These are phyloP conservation scores for Lepidium campestre DNA, from an alignment of 441 rosid genomes.

Conservation along the genomic window DNA sequence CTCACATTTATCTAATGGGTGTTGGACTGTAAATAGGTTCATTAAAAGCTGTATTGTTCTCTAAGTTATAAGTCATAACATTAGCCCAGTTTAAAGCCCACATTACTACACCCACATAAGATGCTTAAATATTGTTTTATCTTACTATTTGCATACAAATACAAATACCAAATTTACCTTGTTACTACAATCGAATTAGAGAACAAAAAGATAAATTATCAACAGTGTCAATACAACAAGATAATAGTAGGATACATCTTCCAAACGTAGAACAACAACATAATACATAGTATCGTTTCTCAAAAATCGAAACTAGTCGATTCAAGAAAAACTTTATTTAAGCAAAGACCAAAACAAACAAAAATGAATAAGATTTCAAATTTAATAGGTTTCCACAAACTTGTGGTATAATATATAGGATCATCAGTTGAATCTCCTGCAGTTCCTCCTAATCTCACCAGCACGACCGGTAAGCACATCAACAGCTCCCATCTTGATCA, in stretches of 20 bases:
- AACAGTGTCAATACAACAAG: no score
- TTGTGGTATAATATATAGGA: no score
- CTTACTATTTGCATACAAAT: not conserved
- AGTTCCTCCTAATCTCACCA: slow-evolving; percentile 27
- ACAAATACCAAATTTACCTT: not conserved
- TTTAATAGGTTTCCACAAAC: no score
- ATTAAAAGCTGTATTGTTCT: not conserved
- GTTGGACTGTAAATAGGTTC: not conserved
- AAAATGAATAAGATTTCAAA: no score
- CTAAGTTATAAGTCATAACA: not conserved
- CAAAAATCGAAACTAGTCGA: no score
- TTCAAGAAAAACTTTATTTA: no score
- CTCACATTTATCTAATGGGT: not conserved
- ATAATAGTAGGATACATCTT: no score
- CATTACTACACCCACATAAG: not conserved
- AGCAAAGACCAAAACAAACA: no score
- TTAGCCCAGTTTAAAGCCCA: slow-evolving; percentile 1
- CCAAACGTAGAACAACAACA: no score
- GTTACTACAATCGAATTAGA: not conserved
- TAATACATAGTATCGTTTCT: no score
- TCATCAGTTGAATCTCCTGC: slow-evolving; percentile 23
- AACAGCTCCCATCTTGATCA: slow-evolving; percentile 28
- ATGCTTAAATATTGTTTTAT: not conserved
- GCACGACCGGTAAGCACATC: slow-evolving; percentile 21
- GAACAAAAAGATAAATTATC: not conserved